phyloP scores from a whole-genome alignment of 2,329 filamentous ascomycete species.

The Ceratocystis variospora region DNA sequence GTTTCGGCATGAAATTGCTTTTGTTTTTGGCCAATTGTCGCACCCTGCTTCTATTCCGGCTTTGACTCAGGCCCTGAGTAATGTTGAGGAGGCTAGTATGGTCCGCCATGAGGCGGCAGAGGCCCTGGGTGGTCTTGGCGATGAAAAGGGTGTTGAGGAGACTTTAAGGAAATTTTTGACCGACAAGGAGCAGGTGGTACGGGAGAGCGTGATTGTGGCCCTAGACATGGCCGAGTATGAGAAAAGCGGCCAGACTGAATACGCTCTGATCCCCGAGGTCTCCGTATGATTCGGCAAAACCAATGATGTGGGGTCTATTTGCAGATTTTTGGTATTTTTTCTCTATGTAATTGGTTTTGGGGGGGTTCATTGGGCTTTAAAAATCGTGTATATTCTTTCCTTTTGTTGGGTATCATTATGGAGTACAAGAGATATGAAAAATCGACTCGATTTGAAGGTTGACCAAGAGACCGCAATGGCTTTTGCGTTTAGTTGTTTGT shows the following conservation, averaged over 20 bases:
- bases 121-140: constrained; percentile 82
- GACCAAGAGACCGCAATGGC: background rate
- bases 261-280: constrained; percentile 70
- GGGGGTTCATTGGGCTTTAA: constrained; percentile 12
- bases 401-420: constrained; percentile 19
- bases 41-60: constrained; percentile 95
- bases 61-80: constrained; percentile 61
- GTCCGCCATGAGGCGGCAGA: constrained; percentile 95
- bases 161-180: constrained; percentile 69
- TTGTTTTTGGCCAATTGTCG: constrained; percentile 91
- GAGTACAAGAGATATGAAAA: constrained; percentile 16
- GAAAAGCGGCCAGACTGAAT: constrained; percentile 74
- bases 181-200: constrained; percentile 83
- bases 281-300: constrained; percentile 25
- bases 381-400: constrained; percentile 18
- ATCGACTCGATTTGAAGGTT: constrained; percentile 13
- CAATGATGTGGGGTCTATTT: background rate
- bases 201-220: constrained; percentile 88
- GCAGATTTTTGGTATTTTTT: background rate
- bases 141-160: constrained; percentile 85
- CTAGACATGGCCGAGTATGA: constrained; percentile 98
- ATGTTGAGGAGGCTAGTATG: constrained; percentile 81
- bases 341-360: constrained; percentile 1
- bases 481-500: constrained; percentile 40
- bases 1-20: constrained; percentile 95